phyloP scores from a whole-genome alignment of 371 early-diverging fungal species.

The Apophysomyces variabilis region DNA sequence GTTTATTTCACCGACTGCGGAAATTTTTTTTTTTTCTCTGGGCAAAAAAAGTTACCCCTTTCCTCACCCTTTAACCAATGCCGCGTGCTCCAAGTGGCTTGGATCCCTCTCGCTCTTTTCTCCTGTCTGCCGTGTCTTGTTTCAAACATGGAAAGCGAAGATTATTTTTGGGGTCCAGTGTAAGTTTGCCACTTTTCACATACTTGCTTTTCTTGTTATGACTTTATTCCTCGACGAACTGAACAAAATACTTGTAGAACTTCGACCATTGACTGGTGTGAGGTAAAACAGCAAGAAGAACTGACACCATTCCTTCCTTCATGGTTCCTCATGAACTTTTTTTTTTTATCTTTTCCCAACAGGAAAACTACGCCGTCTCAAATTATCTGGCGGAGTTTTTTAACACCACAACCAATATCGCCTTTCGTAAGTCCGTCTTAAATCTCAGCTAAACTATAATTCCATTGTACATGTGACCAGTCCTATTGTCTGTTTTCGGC shows the following conservation, averaged over 20 bases:
- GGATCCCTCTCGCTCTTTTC: conserved; percentile 12
- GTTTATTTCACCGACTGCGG: conserved; percentile 4
- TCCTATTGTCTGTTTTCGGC: conserved; percentile 56
- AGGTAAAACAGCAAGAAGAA: conserved; percentile 25
- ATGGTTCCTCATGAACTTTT: not conserved
- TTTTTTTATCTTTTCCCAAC: not conserved
- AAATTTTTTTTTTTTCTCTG: too few relatives aligned
- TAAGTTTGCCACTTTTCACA: conserved; percentile 17
- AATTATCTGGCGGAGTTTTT: conserved; percentile 76
- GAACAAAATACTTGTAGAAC: conserved; percentile 26
- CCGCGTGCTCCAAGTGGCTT: conserved; percentile 7
- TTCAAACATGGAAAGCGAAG: conserved; percentile 12
- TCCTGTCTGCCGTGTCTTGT: conserved; percentile 10
- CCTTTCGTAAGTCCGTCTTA: conserved; percentile 43
- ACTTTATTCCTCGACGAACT: not conserved
- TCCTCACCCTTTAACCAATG: not conserved
- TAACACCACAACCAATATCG: conserved; percentile 72
- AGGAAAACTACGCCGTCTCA: conserved; percentile 50
- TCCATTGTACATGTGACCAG: conserved; percentile 17
- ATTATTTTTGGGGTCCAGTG: conserved; percentile 41
- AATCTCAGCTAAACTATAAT: not conserved
- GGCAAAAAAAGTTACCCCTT: conserved; percentile 1
- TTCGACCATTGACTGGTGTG: conserved; percentile 55
- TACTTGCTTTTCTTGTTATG: not conserved
- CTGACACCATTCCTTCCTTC: not conserved